A percentile compares a stretch with the other conserved stretches of the same genome.
Conservation (phyloP, 177 flowering plant species). For the Vitis hybrid region DNA sequence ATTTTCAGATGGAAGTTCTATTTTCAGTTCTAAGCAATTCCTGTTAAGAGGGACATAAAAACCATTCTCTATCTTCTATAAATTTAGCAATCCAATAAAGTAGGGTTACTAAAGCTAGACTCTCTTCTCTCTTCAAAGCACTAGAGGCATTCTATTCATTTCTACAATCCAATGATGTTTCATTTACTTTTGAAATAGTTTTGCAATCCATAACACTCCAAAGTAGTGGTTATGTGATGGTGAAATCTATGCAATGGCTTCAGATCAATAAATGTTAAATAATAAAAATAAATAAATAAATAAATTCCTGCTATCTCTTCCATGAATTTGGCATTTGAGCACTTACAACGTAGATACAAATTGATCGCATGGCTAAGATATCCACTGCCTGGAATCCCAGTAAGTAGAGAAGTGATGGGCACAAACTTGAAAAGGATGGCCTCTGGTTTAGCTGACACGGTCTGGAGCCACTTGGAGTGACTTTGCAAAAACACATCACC, state of each 20-base stretch:
- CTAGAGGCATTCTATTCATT: no score
- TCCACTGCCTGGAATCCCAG: constrained; percentile 87
- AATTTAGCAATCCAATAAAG: no score
- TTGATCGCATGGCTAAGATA: constrained; percentile 96
- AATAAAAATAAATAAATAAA: neutral
- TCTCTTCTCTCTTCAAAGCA: no score
- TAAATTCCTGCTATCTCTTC: neutral
- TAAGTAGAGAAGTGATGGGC: constrained; percentile 90
- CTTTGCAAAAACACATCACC: constrained; percentile 61
- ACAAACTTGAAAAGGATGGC: constrained; percentile 79
- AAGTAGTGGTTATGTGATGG: neutral
- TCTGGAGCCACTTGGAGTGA: constrained; percentile 83
- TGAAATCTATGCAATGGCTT: neutral
- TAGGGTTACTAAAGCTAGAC: no score
- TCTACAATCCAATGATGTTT: no score
- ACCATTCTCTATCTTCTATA: no score
- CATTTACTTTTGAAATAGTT: neutral
- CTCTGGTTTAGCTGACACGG: constrained; percentile 74
- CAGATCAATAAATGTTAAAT: neutral
- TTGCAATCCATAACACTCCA: neutral
- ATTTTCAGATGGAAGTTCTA: no score
- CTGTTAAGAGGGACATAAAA: no score
- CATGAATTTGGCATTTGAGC: constrained; percentile 4
- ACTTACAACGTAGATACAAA: constrained; percentile 83
- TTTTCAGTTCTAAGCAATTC: no score